phyloP scores from a whole-genome alignment of 2,329 filamentous ascomycete genomes.

The Aspergillus sp. region DNA sequence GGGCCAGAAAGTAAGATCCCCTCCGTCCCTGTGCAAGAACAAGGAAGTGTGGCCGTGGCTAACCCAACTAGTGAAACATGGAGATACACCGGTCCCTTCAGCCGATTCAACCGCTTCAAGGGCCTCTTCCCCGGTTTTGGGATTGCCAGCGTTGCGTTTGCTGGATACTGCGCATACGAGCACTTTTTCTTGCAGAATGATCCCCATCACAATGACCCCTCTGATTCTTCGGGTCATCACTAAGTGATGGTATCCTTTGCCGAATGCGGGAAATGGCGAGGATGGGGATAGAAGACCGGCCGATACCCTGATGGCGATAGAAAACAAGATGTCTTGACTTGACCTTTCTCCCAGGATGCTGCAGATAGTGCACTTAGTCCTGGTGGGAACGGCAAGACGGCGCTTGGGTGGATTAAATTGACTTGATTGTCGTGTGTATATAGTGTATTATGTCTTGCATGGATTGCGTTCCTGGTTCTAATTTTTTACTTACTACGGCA shows the following conservation, averaged over 20 bases:
- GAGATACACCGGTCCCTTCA: constrained; percentile 86
- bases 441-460: constrained; percentile 18
- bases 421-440: constrained; percentile 30
- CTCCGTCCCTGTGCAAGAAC: constrained; percentile 11
- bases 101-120: constrained; percentile 82
- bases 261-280: neutral
- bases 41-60: neutral
- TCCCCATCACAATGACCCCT: constrained; percentile 51
- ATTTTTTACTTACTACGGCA: neutral
- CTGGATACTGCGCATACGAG: constrained; percentile 82
- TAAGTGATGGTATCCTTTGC: constrained; percentile 21
- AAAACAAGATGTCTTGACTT: too few relatives aligned
- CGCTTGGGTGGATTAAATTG: constrained; percentile 15
- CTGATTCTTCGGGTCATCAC: constrained; percentile 50
- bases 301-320: neutral
- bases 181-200: constrained; percentile 71
- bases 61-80: constrained; percentile 67
- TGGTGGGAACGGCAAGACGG: constrained; percentile 10
- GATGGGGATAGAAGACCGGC: neutral
- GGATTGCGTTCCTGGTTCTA: neutral
- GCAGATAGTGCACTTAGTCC: neutral
- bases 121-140: constrained; percentile 80
- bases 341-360: constrained; percentile 1
- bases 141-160: constrained; percentile 85
- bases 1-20: constrained; percentile 50